A percentile compares a stretch with the other conserved stretches of the same genome.
Evolutionary conservation across 192 early-diverging fungal species (phyloP).

Genomic region (Entomortierella chlamydospora): DNA sequence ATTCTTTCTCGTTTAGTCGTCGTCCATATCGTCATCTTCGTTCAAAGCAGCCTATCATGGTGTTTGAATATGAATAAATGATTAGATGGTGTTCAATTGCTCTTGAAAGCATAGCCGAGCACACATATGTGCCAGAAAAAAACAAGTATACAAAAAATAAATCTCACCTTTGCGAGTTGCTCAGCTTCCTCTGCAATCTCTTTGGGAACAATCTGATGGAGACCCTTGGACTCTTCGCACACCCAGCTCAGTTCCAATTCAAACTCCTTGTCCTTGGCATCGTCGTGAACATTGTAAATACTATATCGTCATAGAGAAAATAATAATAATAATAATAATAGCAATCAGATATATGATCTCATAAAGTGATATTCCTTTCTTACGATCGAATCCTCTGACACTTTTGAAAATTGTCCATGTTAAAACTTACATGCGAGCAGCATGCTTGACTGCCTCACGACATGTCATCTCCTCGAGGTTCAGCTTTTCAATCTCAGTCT

Average conservation of each 20-base stretch:
- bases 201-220: constrained; percentile 89
- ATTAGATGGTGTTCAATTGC: background rate
- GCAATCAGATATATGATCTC: too few relatives aligned
- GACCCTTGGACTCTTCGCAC: constrained; percentile 79
- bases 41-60: constrained; percentile 1
- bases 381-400: too few relatives aligned
- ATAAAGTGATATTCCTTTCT: too few relatives aligned
- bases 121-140: too few relatives aligned
- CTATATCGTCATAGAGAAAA: constrained; percentile 59
- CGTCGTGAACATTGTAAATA: constrained; percentile 95
- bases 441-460: constrained; percentile 92
- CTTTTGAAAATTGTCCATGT: too few relatives aligned
- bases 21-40: constrained; percentile 9
- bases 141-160: too few relatives aligned
- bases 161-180: constrained; percentile 78
- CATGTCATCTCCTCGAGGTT: constrained; percentile 83
- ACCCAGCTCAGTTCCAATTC: constrained; percentile 99
- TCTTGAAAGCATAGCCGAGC: too few relatives aligned
- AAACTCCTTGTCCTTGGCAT: constrained; percentile 99
- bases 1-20: background rate
- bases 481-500: constrained; percentile 99
- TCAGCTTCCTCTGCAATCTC: constrained; percentile 90
- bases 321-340: constrained; percentile 18
- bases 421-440: constrained; percentile 85
- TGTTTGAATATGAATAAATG: background rate